phyloP scores from a whole-genome alignment of 1,284 basidiomycete species.

The Pisolithus thermaeus region DNA sequence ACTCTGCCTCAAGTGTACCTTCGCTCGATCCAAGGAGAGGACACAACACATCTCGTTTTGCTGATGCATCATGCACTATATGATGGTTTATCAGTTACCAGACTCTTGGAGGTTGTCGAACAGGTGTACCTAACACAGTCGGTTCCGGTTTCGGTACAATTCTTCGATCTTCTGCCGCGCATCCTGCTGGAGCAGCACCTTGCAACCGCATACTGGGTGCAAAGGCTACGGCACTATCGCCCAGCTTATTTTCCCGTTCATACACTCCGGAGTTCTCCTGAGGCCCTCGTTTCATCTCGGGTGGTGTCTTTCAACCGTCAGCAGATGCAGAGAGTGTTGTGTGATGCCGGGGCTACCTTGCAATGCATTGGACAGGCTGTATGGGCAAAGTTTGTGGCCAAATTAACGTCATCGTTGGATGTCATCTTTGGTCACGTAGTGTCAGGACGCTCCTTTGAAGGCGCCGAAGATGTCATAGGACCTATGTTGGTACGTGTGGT shows the following conservation, averaged over 20 bases:
- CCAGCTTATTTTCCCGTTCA: constrained; percentile 15
- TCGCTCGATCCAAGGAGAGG: constrained; percentile 24
- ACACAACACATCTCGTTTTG: constrained; percentile 29
- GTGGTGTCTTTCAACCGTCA: constrained; percentile 8
- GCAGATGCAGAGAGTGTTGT: constrained; percentile 12
- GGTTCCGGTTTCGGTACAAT: constrained; percentile 24
- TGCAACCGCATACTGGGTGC: constrained; percentile 38
- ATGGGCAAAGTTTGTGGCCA: constrained; percentile 38
- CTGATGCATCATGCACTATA: constrained; percentile 49
- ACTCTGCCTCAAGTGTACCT: constrained; percentile 33
- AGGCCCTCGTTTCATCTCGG: constrained; percentile 10
- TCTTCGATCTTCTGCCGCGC: constrained; percentile 30
- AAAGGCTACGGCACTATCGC: constrained; percentile 26
- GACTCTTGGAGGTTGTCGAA: constrained; percentile 32
- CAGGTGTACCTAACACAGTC: constrained; percentile 27
- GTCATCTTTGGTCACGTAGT: constrained; percentile 46
- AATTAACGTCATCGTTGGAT: constrained; percentile 29
- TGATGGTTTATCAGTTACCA: constrained; percentile 40
- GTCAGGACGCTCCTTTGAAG: constrained; percentile 39
- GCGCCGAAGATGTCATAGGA: constrained; percentile 42
- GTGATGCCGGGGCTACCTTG: constrained; percentile 26
- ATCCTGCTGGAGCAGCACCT: constrained; percentile 33
- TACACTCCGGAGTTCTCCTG: constrained; percentile 1
- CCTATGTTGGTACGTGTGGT: constrained; percentile 39
- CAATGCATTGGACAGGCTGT: constrained; percentile 39